These are phyloP conservation scores for Pseudonitzschia multiseries DNA, from an alignment of 108 stramenopile species.

Conservation along the genomic window DNA sequence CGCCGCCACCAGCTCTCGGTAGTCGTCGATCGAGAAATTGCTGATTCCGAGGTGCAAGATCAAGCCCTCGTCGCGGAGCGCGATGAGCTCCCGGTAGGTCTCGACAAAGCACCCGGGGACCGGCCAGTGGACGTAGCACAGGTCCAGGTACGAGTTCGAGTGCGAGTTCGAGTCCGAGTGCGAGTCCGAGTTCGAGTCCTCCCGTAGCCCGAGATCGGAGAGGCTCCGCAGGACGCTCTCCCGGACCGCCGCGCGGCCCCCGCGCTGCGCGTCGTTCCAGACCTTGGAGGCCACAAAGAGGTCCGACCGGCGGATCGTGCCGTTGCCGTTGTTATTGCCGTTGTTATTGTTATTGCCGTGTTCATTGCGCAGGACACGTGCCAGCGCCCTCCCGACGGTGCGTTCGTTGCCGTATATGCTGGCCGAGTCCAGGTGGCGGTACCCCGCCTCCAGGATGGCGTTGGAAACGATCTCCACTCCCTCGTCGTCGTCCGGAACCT, in stretches of 20 bases:
- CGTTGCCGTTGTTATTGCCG: slow-evolving; percentile 2
- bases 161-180: too few relatives aligned
- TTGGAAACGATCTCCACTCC: slow-evolving; percentile 46
- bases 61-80: slow-evolving; percentile 34
- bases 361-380: slow-evolving; percentile 9
- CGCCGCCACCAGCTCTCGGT: slow-evolving; percentile 49
- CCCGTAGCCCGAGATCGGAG: slow-evolving; percentile 54
- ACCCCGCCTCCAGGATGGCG: slow-evolving; percentile 74
- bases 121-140: slow-evolving; percentile 80
- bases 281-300: slow-evolving; percentile 89
- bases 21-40: slow-evolving; percentile 55
- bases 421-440: slow-evolving; percentile 88
- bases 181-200: too few relatives aligned
- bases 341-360: slow-evolving; percentile 27
- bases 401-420: slow-evolving; percentile 88
- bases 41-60: slow-evolving; percentile 56
- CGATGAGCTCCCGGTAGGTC: slow-evolving; percentile 58
- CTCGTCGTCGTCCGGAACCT: slow-evolving; percentile 43
- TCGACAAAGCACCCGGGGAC: slow-evolving; percentile 40
- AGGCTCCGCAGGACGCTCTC: slow-evolving; percentile 62
- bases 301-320: slow-evolving; percentile 48
- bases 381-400: slow-evolving; percentile 80
- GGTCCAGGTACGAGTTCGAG: slow-evolving; percentile 56
- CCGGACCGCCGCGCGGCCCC: slow-evolving; percentile 71
- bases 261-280: slow-evolving; percentile 89